phyloP scores from a whole-genome alignment of 73 alveolate species.

The Chromera velia region DNA sequence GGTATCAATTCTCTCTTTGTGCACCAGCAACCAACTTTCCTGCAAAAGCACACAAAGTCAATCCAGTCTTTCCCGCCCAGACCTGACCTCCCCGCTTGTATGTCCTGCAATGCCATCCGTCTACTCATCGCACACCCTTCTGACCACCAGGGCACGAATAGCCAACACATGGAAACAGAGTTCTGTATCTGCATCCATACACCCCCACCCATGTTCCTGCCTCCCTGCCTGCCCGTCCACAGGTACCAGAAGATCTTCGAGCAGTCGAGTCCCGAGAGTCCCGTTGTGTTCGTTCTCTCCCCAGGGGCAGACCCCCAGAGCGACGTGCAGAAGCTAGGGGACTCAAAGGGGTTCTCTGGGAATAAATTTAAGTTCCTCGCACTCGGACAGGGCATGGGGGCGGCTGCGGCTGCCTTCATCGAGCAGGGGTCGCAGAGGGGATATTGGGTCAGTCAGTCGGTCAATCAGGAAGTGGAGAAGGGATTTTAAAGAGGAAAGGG shows the following conservation, averaged over 20 bases:
- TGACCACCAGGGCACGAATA: no score
- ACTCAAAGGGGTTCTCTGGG: slow-evolving; percentile 82
- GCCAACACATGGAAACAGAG: no score
- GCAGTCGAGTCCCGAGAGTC: slow-evolving; percentile 85
- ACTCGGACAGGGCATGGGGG: slow-evolving; percentile 92
- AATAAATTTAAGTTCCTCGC: slow-evolving; percentile 80
- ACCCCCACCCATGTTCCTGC: not conserved
- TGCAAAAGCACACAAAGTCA: no score
- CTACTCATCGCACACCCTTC: no score
- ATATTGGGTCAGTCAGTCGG: slow-evolving; percentile 62
- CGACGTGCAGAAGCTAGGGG: slow-evolving; percentile 93
- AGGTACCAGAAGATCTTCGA: slow-evolving; percentile 86
- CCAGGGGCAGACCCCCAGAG: slow-evolving; percentile 66
- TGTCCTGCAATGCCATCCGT: no score
- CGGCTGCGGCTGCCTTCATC: slow-evolving; percentile 71
- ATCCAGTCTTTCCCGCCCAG: no score
- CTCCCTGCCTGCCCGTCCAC: not conserved
- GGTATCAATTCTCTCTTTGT: no score
- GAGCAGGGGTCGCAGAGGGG: slow-evolving; percentile 89
- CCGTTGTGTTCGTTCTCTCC: slow-evolving; percentile 92
- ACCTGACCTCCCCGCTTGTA: no score
- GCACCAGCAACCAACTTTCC: no score
- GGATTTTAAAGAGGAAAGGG: no score
- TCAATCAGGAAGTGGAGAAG: no score
- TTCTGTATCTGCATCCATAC: not conserved